phyloP scores from a whole-genome alignment of 352 stramenopile genomes.

The Pythium grandisporangium region DNA sequence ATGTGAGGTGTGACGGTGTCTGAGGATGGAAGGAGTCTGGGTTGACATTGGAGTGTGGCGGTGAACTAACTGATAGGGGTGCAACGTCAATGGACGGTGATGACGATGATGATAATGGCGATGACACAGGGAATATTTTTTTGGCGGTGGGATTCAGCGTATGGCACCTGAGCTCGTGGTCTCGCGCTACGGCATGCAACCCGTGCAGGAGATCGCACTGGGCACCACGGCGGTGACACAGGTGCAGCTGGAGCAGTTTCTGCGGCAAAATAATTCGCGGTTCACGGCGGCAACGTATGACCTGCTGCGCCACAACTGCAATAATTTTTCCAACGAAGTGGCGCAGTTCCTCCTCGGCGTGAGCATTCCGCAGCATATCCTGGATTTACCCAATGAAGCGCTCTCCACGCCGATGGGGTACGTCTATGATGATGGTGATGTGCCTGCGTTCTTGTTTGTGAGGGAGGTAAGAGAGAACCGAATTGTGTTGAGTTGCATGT shows the following conservation, averaged over 20 bases:
- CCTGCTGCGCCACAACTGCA: conserved; percentile 94
- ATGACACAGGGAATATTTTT: conserved; percentile 95
- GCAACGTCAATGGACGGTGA: too few relatives aligned
- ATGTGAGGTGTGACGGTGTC: too few relatives aligned
- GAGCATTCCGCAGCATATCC: conserved; percentile 88
- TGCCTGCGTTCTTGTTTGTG: background rate
- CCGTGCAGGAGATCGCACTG: conserved; percentile 71
- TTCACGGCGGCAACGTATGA: conserved; percentile 91
- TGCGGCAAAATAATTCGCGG: conserved; percentile 56
- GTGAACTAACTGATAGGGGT: too few relatives aligned
- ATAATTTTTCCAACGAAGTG: conserved; percentile 94
- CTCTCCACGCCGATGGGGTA: conserved; percentile 87
- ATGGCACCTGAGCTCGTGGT: conserved; percentile 58
- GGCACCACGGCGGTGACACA: conserved; percentile 67
- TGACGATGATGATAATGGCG: too few relatives aligned
- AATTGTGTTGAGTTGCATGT: background rate
- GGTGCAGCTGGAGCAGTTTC: conserved; percentile 79
- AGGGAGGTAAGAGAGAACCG: too few relatives aligned
- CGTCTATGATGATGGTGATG: too few relatives aligned
- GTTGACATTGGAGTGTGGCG: too few relatives aligned
- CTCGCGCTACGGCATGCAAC: conserved; percentile 79
- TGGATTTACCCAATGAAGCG: conserved; percentile 84
- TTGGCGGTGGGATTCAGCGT: conserved; percentile 88
- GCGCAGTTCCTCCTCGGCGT: conserved; percentile 78
- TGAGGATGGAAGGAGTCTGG: too few relatives aligned